phyloP scores from a whole-genome alignment of 306 rosid genomes.

The Gleditsia sinensis region DNA sequence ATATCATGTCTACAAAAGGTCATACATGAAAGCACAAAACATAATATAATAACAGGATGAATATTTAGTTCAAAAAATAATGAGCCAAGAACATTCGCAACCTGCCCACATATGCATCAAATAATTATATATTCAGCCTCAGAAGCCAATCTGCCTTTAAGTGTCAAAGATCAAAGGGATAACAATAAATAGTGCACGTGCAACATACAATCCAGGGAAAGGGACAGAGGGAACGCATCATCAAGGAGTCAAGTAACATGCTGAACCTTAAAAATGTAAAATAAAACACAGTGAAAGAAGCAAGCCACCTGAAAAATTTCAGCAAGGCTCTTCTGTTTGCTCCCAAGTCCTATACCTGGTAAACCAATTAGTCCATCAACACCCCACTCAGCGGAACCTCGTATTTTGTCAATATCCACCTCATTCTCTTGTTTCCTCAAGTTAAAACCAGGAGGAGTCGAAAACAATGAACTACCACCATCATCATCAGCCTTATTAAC shows the following conservation, averaged over 20 bases:
- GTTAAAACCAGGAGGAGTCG: slow-evolving; percentile 80
- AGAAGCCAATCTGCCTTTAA: too few relatives aligned
- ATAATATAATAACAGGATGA: not conserved
- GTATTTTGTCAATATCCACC: slow-evolving; percentile 53
- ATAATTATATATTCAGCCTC: not conserved
- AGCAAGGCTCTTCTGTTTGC: slow-evolving; percentile 84
- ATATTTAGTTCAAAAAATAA: not conserved
- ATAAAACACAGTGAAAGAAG: not conserved
- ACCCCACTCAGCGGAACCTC: slow-evolving; percentile 79
- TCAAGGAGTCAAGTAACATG: not conserved
- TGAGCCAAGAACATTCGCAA: not conserved
- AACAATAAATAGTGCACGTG: too few relatives aligned
- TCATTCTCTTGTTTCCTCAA: slow-evolving; percentile 61
- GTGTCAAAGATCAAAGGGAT: not conserved
- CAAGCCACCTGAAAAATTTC: slow-evolving; percentile 92
- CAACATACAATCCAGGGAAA: not conserved
- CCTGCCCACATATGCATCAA: not conserved
- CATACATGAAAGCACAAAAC: not conserved
- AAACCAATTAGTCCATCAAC: slow-evolving; percentile 84
- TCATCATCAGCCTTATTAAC: slow-evolving; percentile 56
- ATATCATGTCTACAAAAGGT: not conserved
- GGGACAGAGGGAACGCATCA: too few relatives aligned
- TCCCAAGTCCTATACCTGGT: slow-evolving; percentile 80
- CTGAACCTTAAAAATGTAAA: not conserved
- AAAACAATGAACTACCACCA: slow-evolving; percentile 59